A percentile compares a stretch with the other conserved stretches of the same genome.
phyloP scores from a whole-genome alignment of 495 filamentous ascomycete genomes.

The Penicillium paradoxum region DNA sequence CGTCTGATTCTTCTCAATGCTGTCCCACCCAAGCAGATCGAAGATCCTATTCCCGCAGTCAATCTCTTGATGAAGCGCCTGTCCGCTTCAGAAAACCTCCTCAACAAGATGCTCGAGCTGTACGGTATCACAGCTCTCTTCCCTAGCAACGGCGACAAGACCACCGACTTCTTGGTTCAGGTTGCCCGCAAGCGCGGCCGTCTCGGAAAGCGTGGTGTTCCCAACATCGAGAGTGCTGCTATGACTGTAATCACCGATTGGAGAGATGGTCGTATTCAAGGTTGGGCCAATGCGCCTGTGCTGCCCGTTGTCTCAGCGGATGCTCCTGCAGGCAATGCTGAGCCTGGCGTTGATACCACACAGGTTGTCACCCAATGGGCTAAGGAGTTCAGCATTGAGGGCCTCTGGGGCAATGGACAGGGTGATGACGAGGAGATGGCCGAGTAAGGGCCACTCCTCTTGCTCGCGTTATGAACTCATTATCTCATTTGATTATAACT shows the following conservation, averaged over 20 bases:
- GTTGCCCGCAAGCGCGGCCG: constrained; percentile 89
- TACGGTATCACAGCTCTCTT: constrained; percentile 81
- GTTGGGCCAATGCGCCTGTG: constrained; percentile 76
- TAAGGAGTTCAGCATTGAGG: constrained; percentile 91
- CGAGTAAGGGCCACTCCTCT: constrained; percentile 26
- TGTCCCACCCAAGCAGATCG: constrained; percentile 87
- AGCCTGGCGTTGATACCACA: constrained; percentile 59
- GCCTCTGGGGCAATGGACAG: constrained; percentile 72
- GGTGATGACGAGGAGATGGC: constrained; percentile 43
- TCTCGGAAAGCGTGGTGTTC: constrained; percentile 83
- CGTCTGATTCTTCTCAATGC: constrained; percentile 85
- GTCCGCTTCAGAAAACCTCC: constrained; percentile 61
- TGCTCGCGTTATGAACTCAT: constrained; percentile 21
- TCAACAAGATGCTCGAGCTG: constrained; percentile 69
- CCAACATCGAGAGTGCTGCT: constrained; percentile 81
- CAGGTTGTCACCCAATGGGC: constrained; percentile 92
- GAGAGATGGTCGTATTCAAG: constrained; percentile 91
- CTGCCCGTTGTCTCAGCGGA: constrained; percentile 44
- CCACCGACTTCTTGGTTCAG: constrained; percentile 90
- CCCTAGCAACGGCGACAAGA: constrained; percentile 60
- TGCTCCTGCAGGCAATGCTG: constrained; percentile 22
- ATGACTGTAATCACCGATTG: constrained; percentile 93
- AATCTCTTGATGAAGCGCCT: constrained; percentile 73
- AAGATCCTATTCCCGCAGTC: constrained; percentile 84
- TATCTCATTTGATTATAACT: constrained; percentile 24